Base-by-base conservation (phyloP, 345 rosid species). In the Eucalyptus curtisii region DNA sequence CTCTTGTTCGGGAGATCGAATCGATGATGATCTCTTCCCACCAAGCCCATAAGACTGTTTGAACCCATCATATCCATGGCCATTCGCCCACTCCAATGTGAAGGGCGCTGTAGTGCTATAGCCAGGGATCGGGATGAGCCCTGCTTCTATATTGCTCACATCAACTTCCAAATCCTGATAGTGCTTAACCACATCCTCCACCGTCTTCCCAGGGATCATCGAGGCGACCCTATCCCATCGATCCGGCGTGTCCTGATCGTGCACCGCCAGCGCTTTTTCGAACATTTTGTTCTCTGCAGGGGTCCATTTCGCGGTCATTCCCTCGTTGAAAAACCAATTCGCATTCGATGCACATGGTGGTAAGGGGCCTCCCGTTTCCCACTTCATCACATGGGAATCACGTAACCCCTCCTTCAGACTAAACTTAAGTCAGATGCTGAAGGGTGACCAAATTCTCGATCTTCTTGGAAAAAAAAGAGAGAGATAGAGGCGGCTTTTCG, bases 201-300 rank as follows among this genome's bases (percentile, higher is more conserved):
- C 95, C 7, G 98, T 93, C 90, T 95, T 95, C 31, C 96, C 96
- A 2, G 96, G 98, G 87, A 95, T 95, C 95, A 94, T 86, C 4
- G 92, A 91, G 4, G 96, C 96, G 17, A 95, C 94, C 79, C 90
- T 92, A 52, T 90, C 88, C 98, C 98, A 95, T 61, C 96, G 92
- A 87, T 95, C 96, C 9, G 94, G 95, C 4, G 93, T 92, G 55
- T 97, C 97, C 91, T 93, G 91, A 50, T 96, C 99, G 37, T 92
- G 88, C 45, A 92, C 91, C 8, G 98, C 99, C 50, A 98, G 90
- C 76, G 99, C 98, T 87, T 94, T 95, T 91, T 98, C 98, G 59
- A 98, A 98, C 88, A 90, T 89, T 91, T 98, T 98, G 95, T 98
- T 95, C 92, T 98, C 99, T 7, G 92, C 96, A 4, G 90, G 91